A percentile compares a stretch with the other conserved stretches of the same genome.
Conservation (phyloP, 306 rosid genomes). For the Quercus aquifolioides region DNA sequence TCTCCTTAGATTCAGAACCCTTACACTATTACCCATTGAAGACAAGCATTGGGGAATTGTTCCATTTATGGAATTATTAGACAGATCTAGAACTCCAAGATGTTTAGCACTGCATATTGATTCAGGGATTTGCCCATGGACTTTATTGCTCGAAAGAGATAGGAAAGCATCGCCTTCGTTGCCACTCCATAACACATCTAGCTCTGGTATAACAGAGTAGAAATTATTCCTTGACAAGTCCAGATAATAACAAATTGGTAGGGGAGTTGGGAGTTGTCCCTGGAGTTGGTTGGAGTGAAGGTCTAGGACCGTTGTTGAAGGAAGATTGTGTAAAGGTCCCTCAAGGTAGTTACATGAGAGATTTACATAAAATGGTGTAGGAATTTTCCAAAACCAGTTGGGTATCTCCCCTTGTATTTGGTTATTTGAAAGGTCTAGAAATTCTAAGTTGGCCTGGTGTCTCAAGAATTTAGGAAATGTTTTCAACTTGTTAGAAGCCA, state of each 20-base stretch:
- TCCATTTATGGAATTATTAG: slow-evolving; percentile 24
- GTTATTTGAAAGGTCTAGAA: neutral
- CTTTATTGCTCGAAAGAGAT: slow-evolving; percentile 29
- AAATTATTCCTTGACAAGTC: slow-evolving; percentile 30
- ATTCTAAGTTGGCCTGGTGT: rapidly evolving
- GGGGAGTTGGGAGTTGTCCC: neutral
- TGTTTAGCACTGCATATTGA: slow-evolving; percentile 21
- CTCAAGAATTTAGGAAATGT: neutral
- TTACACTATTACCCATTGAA: neutral
- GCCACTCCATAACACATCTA: neutral
- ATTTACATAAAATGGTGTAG: rapidly evolving
- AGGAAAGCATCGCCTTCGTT: neutral
- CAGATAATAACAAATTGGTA: rapidly evolving
- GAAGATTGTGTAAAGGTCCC: no score
- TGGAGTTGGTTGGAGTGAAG: slow-evolving; percentile 13
- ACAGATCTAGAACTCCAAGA: slow-evolving; percentile 32
- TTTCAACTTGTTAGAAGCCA: neutral
- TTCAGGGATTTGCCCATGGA: neutral
- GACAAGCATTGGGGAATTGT: slow-evolving; percentile 20
- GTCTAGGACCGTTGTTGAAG: neutral
- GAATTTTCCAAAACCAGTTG: neutral
- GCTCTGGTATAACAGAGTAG: neutral
- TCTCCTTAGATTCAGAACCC: slow-evolving; percentile 19
- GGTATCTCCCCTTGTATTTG: neutral
- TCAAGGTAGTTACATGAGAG: neutral